Percentiles rank a stretch among this genome's conserved stretches.
Evolutionary conservation across 352 stramenopile species (phyloP).

Genomic region (Thalassiosira ordinaria): DNA sequence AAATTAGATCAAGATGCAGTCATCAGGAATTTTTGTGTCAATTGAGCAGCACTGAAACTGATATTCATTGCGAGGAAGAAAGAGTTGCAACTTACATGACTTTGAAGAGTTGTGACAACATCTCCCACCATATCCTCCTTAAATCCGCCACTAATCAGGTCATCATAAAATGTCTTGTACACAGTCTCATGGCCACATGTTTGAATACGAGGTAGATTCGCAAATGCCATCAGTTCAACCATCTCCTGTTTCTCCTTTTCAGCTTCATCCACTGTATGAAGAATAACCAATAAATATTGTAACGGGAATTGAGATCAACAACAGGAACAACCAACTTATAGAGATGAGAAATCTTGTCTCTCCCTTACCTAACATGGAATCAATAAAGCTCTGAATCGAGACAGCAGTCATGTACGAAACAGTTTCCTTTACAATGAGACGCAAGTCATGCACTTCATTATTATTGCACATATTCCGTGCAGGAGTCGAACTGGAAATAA

Average conservation of each 20-base stretch:
- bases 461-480: conserved; percentile 15
- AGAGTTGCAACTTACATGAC: too few relatives aligned
- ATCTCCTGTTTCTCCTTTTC: conserved; percentile 61
- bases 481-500: conserved; percentile 18
- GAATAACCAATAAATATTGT: too few relatives aligned
- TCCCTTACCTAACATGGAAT: conserved; percentile 55
- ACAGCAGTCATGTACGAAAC: conserved; percentile 64
- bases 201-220: conserved; percentile 69
- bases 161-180: conserved; percentile 54
- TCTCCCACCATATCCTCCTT: conserved; percentile 32
- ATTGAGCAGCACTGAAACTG: too few relatives aligned
- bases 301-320: too few relatives aligned
- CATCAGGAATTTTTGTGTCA: too few relatives aligned
- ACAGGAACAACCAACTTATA: too few relatives aligned
- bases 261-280: too few relatives aligned
- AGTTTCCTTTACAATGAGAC: conserved; percentile 65
- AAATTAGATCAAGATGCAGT: too few relatives aligned
- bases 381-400: conserved; percentile 63
- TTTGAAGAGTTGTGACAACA: conserved; percentile 53
- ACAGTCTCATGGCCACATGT: conserved; percentile 63
- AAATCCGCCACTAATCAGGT: conserved; percentile 56
- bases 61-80: too few relatives aligned
- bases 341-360: conserved; percentile 34
- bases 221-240: conserved; percentile 76
- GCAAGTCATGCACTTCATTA: conserved; percentile 41